Evolutionary conservation across 495 filamentous ascomycete genomes (phyloP).

Genomic region (Podospora appendiculata): DNA sequence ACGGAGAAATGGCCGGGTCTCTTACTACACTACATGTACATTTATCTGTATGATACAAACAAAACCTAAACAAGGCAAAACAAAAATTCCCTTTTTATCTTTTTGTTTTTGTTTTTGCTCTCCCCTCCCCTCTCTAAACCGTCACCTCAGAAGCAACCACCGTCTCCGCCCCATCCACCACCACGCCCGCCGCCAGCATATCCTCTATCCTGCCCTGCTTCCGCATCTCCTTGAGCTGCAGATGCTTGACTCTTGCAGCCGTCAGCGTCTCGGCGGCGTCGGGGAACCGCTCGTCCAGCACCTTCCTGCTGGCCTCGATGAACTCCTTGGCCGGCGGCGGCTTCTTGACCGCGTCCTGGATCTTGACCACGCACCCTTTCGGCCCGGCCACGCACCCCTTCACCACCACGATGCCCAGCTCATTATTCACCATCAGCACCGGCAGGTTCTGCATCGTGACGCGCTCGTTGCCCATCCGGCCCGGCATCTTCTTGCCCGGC

Average conservation of each 20-base stretch:
- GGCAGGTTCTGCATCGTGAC: constrained; percentile 86
- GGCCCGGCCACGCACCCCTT: constrained; percentile 80
- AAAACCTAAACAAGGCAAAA: too few relatives aligned
- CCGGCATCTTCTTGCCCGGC: constrained; percentile 96
- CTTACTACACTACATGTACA: constrained; percentile 8
- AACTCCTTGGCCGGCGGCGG: constrained; percentile 57
- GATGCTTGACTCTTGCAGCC: constrained; percentile 28
- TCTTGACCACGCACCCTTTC: constrained; percentile 70
- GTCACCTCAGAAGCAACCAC: constrained; percentile 3
- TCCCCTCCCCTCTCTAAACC: constrained; percentile 5
- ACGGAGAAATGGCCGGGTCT: not conserved
- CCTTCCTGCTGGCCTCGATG: constrained; percentile 26
- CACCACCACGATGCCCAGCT: constrained; percentile 79
- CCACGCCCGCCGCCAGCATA: constrained; percentile 8
- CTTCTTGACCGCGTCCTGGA: constrained; percentile 92
- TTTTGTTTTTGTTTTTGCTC: not conserved
- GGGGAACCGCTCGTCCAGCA: constrained; percentile 30
- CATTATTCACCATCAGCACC: constrained; percentile 76
- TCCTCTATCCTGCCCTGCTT: constrained; percentile 25
- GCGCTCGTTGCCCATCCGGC: constrained; percentile 81
- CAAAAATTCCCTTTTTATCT: not conserved
- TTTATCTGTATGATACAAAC: constrained; percentile 10
- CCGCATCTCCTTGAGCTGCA: constrained; percentile 36
- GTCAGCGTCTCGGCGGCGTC: constrained; percentile 27
- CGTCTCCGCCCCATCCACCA: constrained; percentile 4